A percentile compares a stretch with the other conserved stretches of the same genome.
Conservation (phyloP, 2,329 filamentous ascomycete species). For the Neonectria coccinea region DNA sequence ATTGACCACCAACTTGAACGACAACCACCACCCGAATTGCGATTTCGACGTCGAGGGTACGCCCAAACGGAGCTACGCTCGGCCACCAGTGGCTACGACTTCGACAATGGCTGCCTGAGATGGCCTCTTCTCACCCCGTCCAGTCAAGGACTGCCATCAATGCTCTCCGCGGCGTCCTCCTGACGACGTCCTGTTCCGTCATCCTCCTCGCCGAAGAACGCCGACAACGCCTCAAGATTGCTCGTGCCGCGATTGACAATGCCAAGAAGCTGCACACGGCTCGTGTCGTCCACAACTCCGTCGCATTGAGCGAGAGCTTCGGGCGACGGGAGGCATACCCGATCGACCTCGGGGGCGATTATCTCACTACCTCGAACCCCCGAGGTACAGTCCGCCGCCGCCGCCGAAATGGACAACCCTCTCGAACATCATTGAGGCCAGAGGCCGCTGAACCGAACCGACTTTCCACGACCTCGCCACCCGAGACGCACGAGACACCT, state of each 20-base stretch:
- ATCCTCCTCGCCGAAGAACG: constrained; percentile 68
- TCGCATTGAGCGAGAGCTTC: constrained; percentile 44
- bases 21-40: constrained; percentile 39
- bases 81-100: constrained; percentile 21
- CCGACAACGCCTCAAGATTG: constrained; percentile 64
- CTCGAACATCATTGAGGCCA: not conserved
- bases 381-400: constrained; percentile 47
- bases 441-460: constrained; percentile 22
- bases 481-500: constrained; percentile 9
- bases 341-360: constrained; percentile 43
- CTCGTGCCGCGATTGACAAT: constrained; percentile 64
- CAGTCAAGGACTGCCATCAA: constrained; percentile 68
- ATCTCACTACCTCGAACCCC: constrained; percentile 35
- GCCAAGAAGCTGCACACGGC: constrained; percentile 62
- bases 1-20: constrained; percentile 26
- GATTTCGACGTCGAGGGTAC: constrained; percentile 4
- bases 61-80: constrained; percentile 9
- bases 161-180: constrained; percentile 65
- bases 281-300: constrained; percentile 47
- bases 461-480: constrained; percentile 24
- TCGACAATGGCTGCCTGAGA: constrained; percentile 50
- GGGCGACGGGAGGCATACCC: constrained; percentile 41
- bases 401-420: constrained; percentile 35
- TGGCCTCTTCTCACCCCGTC: constrained; percentile 61
- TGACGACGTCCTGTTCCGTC: constrained; percentile 69